Conservation (phyloP, 225 moss, liverwort and hornwort genomes). For the Polytrichum formosum region DNA sequence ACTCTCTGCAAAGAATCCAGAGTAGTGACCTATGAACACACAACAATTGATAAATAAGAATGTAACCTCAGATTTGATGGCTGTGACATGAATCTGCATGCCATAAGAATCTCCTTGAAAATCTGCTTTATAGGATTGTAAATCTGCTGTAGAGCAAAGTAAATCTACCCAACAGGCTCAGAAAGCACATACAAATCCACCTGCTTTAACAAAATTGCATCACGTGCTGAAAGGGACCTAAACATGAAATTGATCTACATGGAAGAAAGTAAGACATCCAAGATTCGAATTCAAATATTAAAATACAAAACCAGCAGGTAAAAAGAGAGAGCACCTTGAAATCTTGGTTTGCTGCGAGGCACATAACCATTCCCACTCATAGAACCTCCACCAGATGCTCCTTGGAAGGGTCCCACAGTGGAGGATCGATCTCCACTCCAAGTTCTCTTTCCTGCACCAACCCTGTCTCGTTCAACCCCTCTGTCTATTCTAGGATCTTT, state of each 20-base stretch:
- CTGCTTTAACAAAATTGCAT: neutral
- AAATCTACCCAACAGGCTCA: neutral
- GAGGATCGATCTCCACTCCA: constrained; percentile 44
- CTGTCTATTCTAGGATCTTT: constrained; percentile 40
- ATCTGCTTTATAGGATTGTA: too few relatives aligned
- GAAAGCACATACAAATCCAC: neutral
- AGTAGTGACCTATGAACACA: constrained; percentile 38
- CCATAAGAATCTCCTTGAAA: too few relatives aligned
- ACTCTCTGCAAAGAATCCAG: constrained; percentile 43
- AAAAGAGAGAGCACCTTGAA: constrained; percentile 33
- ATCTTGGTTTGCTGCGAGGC: constrained; percentile 49
- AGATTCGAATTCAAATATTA: neutral
- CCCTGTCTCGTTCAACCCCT: constrained; percentile 36
- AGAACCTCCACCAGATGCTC: constrained; percentile 29
- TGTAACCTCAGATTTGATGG: too few relatives aligned
- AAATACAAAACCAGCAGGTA: neutral
- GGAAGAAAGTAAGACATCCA: neutral
- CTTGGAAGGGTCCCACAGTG: constrained; percentile 24
- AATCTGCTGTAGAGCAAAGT: too few relatives aligned
- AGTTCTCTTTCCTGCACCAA: constrained; percentile 39
- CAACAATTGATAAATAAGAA: too few relatives aligned
- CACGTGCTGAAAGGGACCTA: neutral
- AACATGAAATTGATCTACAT: neutral
- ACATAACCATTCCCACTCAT: constrained; percentile 28
- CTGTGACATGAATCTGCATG: too few relatives aligned